Conservation (phyloP, 148 eudicot genomes). For the Limonium bicolor region DNA sequence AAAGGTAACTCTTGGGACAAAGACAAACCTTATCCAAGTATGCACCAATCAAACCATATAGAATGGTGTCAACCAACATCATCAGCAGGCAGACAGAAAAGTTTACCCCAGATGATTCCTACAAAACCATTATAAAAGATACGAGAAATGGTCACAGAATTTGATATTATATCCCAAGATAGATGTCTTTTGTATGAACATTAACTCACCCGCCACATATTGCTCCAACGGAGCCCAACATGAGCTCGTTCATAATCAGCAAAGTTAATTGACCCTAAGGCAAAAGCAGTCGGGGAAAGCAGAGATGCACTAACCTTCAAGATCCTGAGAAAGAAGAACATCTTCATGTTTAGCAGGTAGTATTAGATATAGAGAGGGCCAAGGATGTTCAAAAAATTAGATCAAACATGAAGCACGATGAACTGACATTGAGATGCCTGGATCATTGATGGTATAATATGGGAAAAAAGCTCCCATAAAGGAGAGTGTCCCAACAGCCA, state of each 20-base stretch:
- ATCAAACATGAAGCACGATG: not conserved
- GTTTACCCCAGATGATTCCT: constrained; percentile 88
- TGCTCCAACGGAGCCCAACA: constrained; percentile 99
- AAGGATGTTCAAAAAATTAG: not conserved
- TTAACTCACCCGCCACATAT: constrained; percentile 83
- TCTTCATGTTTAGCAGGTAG: too few relatives aligned
- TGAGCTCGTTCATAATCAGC: constrained; percentile 99
- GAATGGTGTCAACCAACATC: constrained; percentile 72
- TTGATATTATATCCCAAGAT: too few relatives aligned
- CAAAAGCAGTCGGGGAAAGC: constrained; percentile 99
- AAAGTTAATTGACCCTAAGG: constrained; percentile 88
- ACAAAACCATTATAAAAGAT: constrained; percentile 10
- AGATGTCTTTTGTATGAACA: too few relatives aligned
- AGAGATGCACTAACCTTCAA: constrained; percentile 70
- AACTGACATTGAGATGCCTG: constrained; percentile 67
- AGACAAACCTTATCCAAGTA: constrained; percentile 79
- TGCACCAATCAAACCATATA: constrained; percentile 67
- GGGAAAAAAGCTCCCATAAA: constrained; percentile 98
- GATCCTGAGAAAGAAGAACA: constrained; percentile 31
- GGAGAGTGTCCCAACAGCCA: constrained; percentile 97
- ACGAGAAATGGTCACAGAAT: too few relatives aligned
- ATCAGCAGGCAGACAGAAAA: constrained; percentile 76
- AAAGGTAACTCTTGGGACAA: too few relatives aligned
- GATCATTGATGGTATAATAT: constrained; percentile 80
- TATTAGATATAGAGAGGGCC: not conserved